Conservation (phyloP, 257 asterid genomes). For the Solanum megistacrolobum region DNA sequence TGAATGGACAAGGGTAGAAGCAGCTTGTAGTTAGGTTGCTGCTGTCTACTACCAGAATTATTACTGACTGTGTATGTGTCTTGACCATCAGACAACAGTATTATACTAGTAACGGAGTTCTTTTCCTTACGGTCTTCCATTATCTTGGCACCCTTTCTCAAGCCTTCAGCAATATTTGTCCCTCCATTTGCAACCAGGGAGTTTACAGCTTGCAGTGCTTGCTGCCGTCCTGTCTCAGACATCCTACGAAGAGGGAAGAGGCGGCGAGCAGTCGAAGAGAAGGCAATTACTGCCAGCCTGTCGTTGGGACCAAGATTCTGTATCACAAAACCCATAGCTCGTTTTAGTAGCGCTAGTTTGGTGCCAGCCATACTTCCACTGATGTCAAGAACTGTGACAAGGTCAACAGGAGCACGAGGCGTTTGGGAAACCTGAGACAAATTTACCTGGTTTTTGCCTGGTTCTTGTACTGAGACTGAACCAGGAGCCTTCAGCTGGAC, state of each 20-base stretch:
- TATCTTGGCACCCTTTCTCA: conserved; percentile 85
- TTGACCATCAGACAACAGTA: conserved; percentile 86
- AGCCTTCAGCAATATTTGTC: conserved; percentile 92
- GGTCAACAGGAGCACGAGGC: conserved; percentile 89
- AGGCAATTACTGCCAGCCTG: conserved; percentile 83
- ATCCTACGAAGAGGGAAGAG: conserved; percentile 82
- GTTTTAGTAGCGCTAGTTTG: conserved; percentile 82
- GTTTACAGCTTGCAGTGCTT: conserved; percentile 82
- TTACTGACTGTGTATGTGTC: conserved; percentile 80
- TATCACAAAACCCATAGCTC: conserved; percentile 97
- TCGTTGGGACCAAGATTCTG: conserved; percentile 93
- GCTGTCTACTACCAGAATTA: conserved; percentile 15
- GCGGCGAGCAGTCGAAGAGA: conserved; percentile 93
- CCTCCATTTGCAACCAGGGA: conserved; percentile 90
- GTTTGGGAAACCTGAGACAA: conserved; percentile 31
- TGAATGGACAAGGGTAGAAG: conserved; percentile 73
- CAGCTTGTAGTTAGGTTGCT: conserved; percentile 40
- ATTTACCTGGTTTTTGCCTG: conserved; percentile 12
- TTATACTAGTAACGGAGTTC: conserved; percentile 82
- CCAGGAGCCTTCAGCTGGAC: conserved; percentile 83
- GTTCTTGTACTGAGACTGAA: conserved; percentile 38
- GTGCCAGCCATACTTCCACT: conserved; percentile 99
- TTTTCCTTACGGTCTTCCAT: conserved; percentile 80
- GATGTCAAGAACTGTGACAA: conserved; percentile 93
- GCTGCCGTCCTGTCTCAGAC: conserved; percentile 87